Conservation (phyloP, 2,329 filamentous ascomycete genomes). For the Colletotrichum sp. region DNA sequence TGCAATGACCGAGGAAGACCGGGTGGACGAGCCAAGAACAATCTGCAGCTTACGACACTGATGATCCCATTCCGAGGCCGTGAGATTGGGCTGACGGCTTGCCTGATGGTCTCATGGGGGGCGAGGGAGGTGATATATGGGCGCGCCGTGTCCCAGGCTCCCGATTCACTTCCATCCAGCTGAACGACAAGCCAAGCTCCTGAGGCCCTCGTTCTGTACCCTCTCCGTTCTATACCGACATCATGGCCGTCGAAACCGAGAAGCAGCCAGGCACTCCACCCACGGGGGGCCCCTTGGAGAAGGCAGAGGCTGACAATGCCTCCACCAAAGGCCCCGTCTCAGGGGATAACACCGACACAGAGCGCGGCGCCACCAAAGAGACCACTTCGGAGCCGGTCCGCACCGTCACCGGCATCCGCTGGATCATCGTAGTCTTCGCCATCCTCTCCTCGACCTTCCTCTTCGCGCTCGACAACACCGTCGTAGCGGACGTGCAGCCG, state of each 20-base stretch:
- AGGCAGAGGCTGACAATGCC: background rate
- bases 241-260: background rate
- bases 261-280: background rate
- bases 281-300: background rate
- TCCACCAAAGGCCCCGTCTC: background rate
- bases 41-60: background rate
- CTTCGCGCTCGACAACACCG: constrained; percentile 47
- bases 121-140: background rate
- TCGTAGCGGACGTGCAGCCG: constrained; percentile 50
- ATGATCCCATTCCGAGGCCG: background rate
- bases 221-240: fast-evolving
- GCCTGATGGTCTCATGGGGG: background rate
- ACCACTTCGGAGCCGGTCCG: background rate
- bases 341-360: background rate
- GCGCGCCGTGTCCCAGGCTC: background rate
- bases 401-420: constrained; percentile 16
- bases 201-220: fast-evolving
- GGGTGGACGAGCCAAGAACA: background rate
- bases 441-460: constrained; percentile 31
- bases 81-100: background rate
- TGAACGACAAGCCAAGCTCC: background rate
- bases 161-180: background rate
- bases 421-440: constrained; percentile 22
- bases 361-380: background rate
- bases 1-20: background rate